Evolutionary conservation across 768 basidiomycete species (phyloP).

Genomic region (Rhodosporidiobolus sp.): DNA sequence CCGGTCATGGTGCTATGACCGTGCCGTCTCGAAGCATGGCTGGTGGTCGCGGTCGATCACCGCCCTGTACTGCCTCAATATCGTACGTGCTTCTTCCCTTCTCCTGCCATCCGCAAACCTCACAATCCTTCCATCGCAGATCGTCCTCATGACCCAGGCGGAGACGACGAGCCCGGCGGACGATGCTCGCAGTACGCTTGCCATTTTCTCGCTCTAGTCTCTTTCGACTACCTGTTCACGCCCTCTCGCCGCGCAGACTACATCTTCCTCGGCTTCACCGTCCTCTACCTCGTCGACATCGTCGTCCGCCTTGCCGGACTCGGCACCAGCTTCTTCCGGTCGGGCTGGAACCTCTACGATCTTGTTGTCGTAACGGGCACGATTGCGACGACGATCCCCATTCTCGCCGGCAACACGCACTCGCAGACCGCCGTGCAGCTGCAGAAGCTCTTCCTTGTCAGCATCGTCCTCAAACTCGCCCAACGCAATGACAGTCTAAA

Average conservation of each 20-base stretch:
- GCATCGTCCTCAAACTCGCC: conserved; percentile 89
- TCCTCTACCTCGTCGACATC: conserved; percentile 73
- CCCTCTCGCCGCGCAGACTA: conserved; percentile 53
- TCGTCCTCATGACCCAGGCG: conserved; percentile 63
- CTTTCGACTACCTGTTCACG: neutral
- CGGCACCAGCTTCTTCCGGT: conserved; percentile 77
- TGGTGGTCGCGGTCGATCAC: conserved; percentile 86
- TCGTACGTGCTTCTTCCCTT: conserved; percentile 47
- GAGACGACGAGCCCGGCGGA: conserved; percentile 27
- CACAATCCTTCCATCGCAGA: neutral
- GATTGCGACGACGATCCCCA: conserved; percentile 73
- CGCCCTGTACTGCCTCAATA: conserved; percentile 71
- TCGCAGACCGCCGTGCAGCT: conserved; percentile 52
- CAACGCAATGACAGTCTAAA: conserved; percentile 83
- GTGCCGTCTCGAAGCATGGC: conserved; percentile 86
- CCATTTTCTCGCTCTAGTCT: no score
- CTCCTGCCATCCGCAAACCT: neutral
- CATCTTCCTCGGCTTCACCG: conserved; percentile 70
- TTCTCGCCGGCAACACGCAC: conserved; percentile 56
- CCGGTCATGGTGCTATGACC: conserved; percentile 83
- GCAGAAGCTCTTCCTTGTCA: conserved; percentile 82
- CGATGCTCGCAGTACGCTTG: conserved; percentile 34
- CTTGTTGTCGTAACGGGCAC: conserved; percentile 74
- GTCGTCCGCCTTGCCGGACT: conserved; percentile 74
- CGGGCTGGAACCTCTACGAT: conserved; percentile 94